phyloP scores from a whole-genome alignment of 345 rosid genomes.

The Pistacia vera region DNA sequence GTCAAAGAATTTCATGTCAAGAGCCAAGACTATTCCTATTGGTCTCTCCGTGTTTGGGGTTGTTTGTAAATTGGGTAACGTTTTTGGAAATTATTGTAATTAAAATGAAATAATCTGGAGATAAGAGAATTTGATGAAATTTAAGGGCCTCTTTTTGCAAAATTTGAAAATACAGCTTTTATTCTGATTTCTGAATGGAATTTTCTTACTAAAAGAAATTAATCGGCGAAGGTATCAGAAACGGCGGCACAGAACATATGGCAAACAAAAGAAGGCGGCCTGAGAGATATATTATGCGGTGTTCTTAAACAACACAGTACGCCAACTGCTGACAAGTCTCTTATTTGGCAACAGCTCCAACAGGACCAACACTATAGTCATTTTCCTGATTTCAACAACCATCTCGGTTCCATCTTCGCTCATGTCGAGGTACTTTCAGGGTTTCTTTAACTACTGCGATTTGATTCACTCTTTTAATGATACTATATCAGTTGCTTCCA shows the following conservation, averaged over 20 bases:
- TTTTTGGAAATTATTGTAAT: not conserved
- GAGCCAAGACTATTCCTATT: no score
- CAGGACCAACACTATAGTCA: constrained; percentile 87
- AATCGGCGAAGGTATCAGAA: not conserved
- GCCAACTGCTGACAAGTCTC: constrained; percentile 79
- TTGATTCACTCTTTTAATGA: no score
- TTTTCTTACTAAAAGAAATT: not conserved
- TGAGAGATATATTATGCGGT: constrained; percentile 60
- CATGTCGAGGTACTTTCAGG: constrained; percentile 60
- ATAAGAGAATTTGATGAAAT: not conserved
- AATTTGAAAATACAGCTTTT: not conserved
- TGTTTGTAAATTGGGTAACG: not conserved
- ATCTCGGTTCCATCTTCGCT: constrained; percentile 80
- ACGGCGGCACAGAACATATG: constrained; percentile 59
- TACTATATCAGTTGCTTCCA: no score
- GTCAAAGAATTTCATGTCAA: no score
- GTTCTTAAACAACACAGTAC: constrained; percentile 84
- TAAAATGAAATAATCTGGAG: not conserved
- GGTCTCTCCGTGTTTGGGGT: no score
- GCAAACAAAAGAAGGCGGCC: constrained; percentile 85
- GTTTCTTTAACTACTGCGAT: no score
- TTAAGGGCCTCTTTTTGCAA: not conserved
- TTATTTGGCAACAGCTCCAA: constrained; percentile 89
- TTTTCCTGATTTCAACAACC: constrained; percentile 92
- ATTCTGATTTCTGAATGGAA: not conserved